These are phyloP conservation scores for Eucalyptus erythrocorys DNA, from an alignment of 345 rosid genomes.

Conservation along the genomic window DNA sequence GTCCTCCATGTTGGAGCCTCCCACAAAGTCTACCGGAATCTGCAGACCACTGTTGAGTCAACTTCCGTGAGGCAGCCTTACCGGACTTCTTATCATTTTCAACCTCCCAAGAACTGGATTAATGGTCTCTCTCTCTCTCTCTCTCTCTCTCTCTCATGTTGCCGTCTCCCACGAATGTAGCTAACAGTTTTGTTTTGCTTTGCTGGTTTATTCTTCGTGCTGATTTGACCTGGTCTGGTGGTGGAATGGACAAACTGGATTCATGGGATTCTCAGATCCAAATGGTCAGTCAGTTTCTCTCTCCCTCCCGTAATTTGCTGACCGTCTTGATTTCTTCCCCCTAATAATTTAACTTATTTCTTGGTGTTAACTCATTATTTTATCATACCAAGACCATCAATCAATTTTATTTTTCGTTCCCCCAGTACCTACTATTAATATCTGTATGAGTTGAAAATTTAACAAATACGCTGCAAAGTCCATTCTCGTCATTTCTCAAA, in stretches of 20 bases:
- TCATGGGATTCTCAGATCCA: constrained; percentile 5
- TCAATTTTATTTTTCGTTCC: neutral
- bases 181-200: neutral
- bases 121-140: constrained; percentile 23
- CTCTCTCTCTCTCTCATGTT: neutral
- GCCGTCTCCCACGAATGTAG: neutral
- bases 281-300: constrained; percentile 10
- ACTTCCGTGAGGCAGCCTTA: constrained; percentile 35
- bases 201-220: neutral
- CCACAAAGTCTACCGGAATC: neutral
- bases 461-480: neutral
- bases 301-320: neutral
- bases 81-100: constrained; percentile 62
- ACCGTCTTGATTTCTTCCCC: neutral
- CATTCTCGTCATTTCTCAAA: neutral
- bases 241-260: neutral
- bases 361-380: neutral
- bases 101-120: constrained; percentile 69
- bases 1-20: constrained; percentile 19
- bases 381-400: neutral
- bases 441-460: neutral
- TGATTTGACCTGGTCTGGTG: neutral
- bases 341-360: neutral
- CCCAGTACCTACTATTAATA: neutral
- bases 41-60: neutral